These are phyloP conservation scores for Cystoderma amianthinum DNA, from an alignment of 768 basidiomycete genomes.

Conservation along the genomic window DNA sequence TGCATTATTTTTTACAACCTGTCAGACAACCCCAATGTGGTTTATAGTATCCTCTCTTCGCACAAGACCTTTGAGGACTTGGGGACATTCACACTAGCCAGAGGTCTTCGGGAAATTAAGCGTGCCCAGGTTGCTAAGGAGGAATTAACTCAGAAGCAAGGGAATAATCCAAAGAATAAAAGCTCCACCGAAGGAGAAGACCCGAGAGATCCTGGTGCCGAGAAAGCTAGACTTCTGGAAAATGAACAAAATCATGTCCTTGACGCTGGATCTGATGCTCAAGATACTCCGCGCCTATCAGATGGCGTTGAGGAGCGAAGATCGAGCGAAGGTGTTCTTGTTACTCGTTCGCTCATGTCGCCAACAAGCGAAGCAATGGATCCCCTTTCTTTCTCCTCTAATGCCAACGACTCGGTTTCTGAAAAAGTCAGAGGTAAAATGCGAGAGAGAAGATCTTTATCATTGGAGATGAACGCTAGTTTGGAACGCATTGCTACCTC, in stretches of 20 bases:
- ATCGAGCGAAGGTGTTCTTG: constrained; percentile 19
- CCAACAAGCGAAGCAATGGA: constrained; percentile 36
- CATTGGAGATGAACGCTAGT: constrained; percentile 42
- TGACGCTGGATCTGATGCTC: constrained; percentile 9
- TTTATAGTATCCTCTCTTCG: constrained; percentile 80
- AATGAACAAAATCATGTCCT: constrained; percentile 32
- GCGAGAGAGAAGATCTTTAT: constrained; percentile 61
- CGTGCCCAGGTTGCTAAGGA: constrained; percentile 68
- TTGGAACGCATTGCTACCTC: constrained; percentile 60
- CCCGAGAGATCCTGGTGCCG: constrained; percentile 33
- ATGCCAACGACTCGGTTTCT: constrained; percentile 34
- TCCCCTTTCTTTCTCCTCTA: constrained; percentile 23
- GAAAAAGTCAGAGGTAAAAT: constrained; percentile 93
- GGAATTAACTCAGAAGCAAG: constrained; percentile 40
- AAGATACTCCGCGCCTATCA: constrained; percentile 7
- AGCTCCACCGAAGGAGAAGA: background rate
- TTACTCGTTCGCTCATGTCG: constrained; percentile 18
- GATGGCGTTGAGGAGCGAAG: constrained; percentile 4
- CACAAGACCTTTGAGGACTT: constrained; percentile 86
- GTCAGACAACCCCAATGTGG: constrained; percentile 78
- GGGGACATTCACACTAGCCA: constrained; percentile 83
- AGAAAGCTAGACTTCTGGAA: constrained; percentile 63
- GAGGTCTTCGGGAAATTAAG: constrained; percentile 82
- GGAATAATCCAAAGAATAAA: background rate
- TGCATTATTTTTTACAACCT: constrained; percentile 73